Evolutionary conservation across 106 monocot species (phyloP), one percentile per base, ranked within the genome.

Genomic region (Ottelia alismoides): DNA sequence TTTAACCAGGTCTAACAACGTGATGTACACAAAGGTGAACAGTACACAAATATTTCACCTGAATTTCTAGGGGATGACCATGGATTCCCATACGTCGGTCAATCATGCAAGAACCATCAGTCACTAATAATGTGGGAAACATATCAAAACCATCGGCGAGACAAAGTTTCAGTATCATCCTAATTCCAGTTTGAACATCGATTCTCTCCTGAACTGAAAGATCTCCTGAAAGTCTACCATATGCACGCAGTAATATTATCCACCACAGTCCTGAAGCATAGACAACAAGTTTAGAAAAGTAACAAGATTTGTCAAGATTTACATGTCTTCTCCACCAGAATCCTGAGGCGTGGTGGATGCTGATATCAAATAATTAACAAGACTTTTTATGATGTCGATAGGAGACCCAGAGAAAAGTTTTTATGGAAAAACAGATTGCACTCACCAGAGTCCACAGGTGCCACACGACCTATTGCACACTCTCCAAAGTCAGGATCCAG

Each of bases 401-500:
- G 14, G 14, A 14, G 14, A 6, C 35, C 14, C 35, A 40, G 35
- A 14, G 14, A 40, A 40, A 6, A 14, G 9, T 14, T 40, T 14
- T 6, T 6, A 40, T 14, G 14, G 14, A 4, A 6, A 14, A 40
- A 40, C 14, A n/a, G 14, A 79, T 20, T 40, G 31, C 29, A 1
- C 64, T 31, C 66, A 75, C 87, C 87, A 50, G 87, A 87, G 69
- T 87, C 87, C 63, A 87, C 87, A 53, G 87, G 87, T 47, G 87
- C 87, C 30, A 87, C 87, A 66, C 87, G 81, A 0, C 87, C 87
- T 32, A 87, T 87, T 20, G 87, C 87, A 45, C 81, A 69, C 55
- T 87, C 87, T 50, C 87, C 87, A 70, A 87, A 87, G 63, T 87
- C 87, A 56, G 87, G 87, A 55, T 87, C 87, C 61, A 87, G 65